These are phyloP conservation scores for Teratosphaeria viscida DNA, from an alignment of 2,329 filamentous ascomycete genomes.

Conservation along the genomic window DNA sequence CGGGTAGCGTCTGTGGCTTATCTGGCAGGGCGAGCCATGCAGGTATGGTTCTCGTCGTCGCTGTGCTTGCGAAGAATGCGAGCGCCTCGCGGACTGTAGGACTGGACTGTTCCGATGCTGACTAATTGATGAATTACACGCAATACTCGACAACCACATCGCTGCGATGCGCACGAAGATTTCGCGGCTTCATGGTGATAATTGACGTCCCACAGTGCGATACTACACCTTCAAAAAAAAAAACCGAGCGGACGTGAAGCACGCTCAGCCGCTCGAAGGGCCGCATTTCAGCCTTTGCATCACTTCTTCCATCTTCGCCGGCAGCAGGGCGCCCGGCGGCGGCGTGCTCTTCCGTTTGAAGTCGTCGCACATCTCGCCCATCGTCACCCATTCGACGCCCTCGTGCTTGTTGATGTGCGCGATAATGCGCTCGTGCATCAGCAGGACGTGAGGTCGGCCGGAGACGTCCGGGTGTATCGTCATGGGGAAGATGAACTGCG, in stretches of 20 bases:
- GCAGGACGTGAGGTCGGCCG: constrained; percentile 56
- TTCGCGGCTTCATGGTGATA: neutral
- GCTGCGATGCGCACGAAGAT: too few relatives aligned
- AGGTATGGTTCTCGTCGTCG: too few relatives aligned
- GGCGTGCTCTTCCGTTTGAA: constrained; percentile 57
- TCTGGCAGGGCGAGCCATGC: too few relatives aligned
- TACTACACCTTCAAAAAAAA: neutral
- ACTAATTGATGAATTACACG: too few relatives aligned
- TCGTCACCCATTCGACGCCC: constrained; percentile 57
- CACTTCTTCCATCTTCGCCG: constrained; percentile 37
- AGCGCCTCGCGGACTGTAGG: too few relatives aligned
- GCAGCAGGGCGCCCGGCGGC: constrained; percentile 50
- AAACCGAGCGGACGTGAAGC: neutral
- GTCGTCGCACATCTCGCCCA: constrained; percentile 61
- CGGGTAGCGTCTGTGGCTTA: too few relatives aligned
- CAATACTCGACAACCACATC: too few relatives aligned
- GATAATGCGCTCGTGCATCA: constrained; percentile 59
- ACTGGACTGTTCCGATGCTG: too few relatives aligned
- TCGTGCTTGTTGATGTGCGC: constrained; percentile 57
- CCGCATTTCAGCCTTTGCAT: neutral
- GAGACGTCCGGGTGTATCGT: constrained; percentile 59
- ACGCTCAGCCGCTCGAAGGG: neutral
- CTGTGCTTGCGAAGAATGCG: too few relatives aligned
- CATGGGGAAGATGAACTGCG: constrained; percentile 57
- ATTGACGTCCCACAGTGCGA: too few relatives aligned